Base-by-base conservation (phyloP, 2,329 filamentous ascomycete genomes). In the Stemphylium beticola region DNA sequence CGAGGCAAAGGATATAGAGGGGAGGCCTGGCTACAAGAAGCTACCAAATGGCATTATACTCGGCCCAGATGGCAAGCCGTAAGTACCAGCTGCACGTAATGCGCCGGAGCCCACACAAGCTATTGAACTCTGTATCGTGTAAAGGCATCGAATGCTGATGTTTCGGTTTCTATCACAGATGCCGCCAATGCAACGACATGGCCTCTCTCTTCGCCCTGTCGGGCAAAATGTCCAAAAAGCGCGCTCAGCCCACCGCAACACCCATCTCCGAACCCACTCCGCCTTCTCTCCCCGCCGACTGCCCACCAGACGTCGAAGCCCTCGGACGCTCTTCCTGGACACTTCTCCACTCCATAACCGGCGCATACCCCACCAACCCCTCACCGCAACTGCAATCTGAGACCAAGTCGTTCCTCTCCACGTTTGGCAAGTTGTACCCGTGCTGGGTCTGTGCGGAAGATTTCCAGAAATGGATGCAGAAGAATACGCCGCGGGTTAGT, bases 401-500 rank as follows among this genome's bases (percentile, higher is more conserved):
- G 65, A 88, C 96, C 65, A 81, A 82, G 51, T 82, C 85, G 46
- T 98, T 99, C 77, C 82, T 99, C 66, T 79, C 81, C 20, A 81
- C 92, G 2, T 96, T 99, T 74, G 87, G 90, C 22, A 89, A 89
- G 64, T 77, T 98, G 17, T 99, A 99, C 72, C 95, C 95, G 4
- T 99, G 95, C 80, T 96, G 93, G 92, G 85, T 90, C 3, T 99
- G 95, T 76, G 95, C 93, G 31, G 89, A 93, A 57, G 93, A 98
- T 72, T 97, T 99, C 75, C 89, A 89, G 74, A 74, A 74, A 0
- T 98, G 93, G 83, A 88, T 98, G 80, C 82, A 81, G 58, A 83
- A 83, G 59, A 89, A 93, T 62, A 84, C 85, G 70, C 87, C 93
- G 34, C 70, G 78, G 51, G 77, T 88, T 15, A 80, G 79, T 54